Evolutionary conservation across 1,139 yeast species (phyloP), one percentile per base, ranked within the genome.

Genomic region (Insectozyma bohioensis): DNA sequence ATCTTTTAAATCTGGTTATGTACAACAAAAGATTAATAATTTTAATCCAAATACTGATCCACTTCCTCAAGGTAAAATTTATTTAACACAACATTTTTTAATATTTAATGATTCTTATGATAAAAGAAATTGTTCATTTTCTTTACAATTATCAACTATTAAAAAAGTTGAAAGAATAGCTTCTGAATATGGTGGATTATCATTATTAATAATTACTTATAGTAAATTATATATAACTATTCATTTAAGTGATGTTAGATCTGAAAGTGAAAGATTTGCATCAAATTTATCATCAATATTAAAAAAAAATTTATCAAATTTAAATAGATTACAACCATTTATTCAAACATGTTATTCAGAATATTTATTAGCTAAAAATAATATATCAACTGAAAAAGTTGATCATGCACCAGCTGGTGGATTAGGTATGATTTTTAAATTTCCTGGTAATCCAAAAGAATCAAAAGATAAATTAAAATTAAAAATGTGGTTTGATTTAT

Each of bases 401-500:
- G 69, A 71, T 4, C 49, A 56, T n/a, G 70, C 80, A 1, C 96
- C 97, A 0, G 64, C 72, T 3, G 94, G 94, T 15, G 98, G 98
- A 1, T 64, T 90, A 26, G 98, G 97, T 0, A 74, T 84, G 49
- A 63, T 62, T 16, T 88, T 78, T 60, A 84, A 85, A 46, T 94
- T 83, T 54, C 98, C 98, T 0, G 98, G 98, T 0, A 87, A 86
- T 52, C 76, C 95, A 2, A 73, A 74, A 41, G 83, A 81, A 40
- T 66, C 80, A 26, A 75, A 85, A 36, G 97, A 92, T 54, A 83
- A 86, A 51, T 72, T 90, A 5, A 92, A 90, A 48, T 77, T 90
- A 75, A 82, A 92, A 47, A 65, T 90, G 34, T 94, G 99, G 99
- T 86, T 85, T 51, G 97, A 90, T 51, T 80, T 85, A 46, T 85